A percentile compares a stretch with the other conserved stretches of the same genome.
phyloP scores from a whole-genome alignment of 1,284 basidiomycete genomes.

The Trichosporon asahii region DNA sequence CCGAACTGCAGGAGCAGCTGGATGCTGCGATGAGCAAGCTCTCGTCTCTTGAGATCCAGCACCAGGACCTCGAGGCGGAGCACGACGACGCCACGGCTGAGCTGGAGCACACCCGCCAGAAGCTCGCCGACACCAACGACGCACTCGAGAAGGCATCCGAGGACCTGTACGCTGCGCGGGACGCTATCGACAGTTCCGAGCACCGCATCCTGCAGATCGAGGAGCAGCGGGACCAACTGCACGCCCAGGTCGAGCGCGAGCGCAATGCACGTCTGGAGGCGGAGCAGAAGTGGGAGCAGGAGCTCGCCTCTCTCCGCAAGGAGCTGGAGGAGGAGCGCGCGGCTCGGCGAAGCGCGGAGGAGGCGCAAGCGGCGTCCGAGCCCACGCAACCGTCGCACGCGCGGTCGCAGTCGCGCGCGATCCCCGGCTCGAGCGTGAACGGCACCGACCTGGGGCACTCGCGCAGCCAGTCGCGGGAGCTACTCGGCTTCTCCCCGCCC shows the following conservation, averaged over 20 bases:
- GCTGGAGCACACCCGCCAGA: not conserved
- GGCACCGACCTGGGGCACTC: not conserved
- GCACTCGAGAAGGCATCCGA: not conserved
- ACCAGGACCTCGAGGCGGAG: constrained; percentile 22
- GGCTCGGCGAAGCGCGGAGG: not conserved
- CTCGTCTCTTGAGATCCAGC: constrained; percentile 8
- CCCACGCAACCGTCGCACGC: not conserved
- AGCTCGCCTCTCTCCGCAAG: not conserved
- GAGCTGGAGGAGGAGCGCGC: not conserved
- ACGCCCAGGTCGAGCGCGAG: not conserved
- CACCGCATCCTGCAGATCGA: not conserved
- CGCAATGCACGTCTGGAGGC: not conserved
- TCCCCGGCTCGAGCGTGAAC: not conserved
- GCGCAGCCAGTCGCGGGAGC: not conserved
- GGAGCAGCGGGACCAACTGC: not conserved
- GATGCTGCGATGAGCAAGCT: constrained; percentile 16
- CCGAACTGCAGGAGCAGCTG: constrained; percentile 9
- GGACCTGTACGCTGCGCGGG: not conserved
- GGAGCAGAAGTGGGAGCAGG: not conserved
- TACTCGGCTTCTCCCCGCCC: not conserved
- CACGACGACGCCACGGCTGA: constrained; percentile 16
- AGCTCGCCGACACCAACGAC: not conserved
- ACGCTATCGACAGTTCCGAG: not conserved
- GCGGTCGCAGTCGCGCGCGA: not conserved
- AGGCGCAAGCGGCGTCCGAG: not conserved